A percentile compares a stretch with the other conserved stretches of the same genome.
Evolutionary conservation across 345 rosid genomes (phyloP).

Genomic region (Erucastrum elatum): DNA sequence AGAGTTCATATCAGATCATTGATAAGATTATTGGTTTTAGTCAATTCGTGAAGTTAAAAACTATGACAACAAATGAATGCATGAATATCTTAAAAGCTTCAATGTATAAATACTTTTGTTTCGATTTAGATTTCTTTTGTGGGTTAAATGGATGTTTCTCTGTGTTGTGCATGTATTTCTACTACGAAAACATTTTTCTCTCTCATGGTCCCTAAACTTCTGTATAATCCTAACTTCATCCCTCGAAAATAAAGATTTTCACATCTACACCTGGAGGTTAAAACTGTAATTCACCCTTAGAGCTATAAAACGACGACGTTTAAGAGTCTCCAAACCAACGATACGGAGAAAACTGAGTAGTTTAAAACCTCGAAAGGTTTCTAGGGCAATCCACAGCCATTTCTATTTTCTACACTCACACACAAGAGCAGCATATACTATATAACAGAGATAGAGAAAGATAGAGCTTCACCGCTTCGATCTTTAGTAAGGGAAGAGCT

Average conservation of each 20-base stretch:
- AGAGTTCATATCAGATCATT: neutral
- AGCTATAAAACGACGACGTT: neutral
- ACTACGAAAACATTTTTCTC: neutral
- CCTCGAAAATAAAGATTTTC: neutral
- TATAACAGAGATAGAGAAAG: conserved; percentile 2
- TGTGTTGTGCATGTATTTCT: no score
- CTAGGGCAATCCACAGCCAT: conserved; percentile 25
- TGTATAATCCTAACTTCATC: neutral
- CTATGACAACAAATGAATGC: neutral
- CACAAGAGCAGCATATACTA: neutral
- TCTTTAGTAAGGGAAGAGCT: no score
- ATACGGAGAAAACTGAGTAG: neutral
- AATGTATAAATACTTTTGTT: no score
- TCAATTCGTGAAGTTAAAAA: neutral
- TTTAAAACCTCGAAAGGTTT: conserved; percentile 15
- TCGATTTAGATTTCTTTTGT: no score
- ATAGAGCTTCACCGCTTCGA: no score
- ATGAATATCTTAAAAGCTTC: no score
- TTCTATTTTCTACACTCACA: conserved; percentile 9
- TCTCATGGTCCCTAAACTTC: conserved; percentile 5
- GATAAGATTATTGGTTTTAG: neutral
- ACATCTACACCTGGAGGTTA: neutral
- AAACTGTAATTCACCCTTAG: neutral
- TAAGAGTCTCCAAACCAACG: neutral
- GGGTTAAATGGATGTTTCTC: no score